phyloP scores from a whole-genome alignment of 495 filamentous ascomycete genomes.

The Neurospora tetrasperma region DNA sequence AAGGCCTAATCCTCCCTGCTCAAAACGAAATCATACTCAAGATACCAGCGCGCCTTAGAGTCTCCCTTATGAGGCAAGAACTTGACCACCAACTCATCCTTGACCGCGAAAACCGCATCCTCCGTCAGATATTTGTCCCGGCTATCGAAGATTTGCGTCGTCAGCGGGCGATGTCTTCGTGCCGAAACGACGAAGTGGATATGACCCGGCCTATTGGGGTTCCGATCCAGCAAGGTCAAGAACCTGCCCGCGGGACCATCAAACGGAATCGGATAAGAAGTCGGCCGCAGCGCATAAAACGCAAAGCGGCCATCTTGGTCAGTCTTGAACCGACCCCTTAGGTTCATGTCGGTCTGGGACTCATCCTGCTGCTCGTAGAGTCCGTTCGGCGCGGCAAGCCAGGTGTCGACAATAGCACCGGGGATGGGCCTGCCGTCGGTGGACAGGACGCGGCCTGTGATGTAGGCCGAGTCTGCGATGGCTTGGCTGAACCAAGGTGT shows the following conservation, averaged over 20 bases:
- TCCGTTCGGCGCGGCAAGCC: slow-evolving; percentile 68
- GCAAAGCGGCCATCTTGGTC: slow-evolving; percentile 53
- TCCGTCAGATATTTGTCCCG: slow-evolving; percentile 51
- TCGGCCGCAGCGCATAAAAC: slow-evolving; percentile 59
- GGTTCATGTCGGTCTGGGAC: slow-evolving; percentile 60
- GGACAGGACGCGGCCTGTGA: slow-evolving; percentile 51
- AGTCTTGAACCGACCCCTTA: slow-evolving; percentile 61
- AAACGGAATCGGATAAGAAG: slow-evolving; percentile 59
- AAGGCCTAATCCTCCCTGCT: background rate
- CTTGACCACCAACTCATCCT: slow-evolving; percentile 60
- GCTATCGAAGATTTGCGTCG: slow-evolving; percentile 66
- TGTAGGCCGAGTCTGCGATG: slow-evolving; percentile 46
- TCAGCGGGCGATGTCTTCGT: slow-evolving; percentile 39
- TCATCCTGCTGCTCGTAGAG: slow-evolving; percentile 74
- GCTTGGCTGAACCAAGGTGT: slow-evolving; percentile 30
- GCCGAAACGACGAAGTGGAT: slow-evolving; percentile 56
- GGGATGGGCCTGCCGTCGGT: slow-evolving; percentile 46
- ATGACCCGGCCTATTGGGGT: slow-evolving; percentile 64
- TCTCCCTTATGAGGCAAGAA: slow-evolving; percentile 52
- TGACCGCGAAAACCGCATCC: slow-evolving; percentile 69
- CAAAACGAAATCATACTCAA: slow-evolving; percentile 47
- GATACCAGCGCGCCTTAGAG: slow-evolving; percentile 47
- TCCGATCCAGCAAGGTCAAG: slow-evolving; percentile 50
- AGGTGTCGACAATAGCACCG: slow-evolving; percentile 59
- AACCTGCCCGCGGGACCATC: slow-evolving; percentile 51